Conservation (phyloP, 805 yeast genomes). For the Nakazawaea pomicola region DNA sequence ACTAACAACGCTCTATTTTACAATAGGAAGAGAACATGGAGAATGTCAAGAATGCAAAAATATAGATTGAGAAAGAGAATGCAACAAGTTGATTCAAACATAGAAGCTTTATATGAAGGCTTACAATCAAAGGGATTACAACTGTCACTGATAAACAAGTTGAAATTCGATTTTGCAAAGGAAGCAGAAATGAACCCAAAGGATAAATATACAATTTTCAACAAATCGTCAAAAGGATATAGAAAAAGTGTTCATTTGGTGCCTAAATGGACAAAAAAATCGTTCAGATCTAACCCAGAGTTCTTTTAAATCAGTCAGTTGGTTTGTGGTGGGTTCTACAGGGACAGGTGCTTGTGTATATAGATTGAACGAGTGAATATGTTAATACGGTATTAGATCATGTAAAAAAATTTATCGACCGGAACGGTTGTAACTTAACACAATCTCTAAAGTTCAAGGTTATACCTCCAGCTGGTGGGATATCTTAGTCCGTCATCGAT, state of each 20-base stretch:
- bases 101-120: slow-evolving; percentile 57
- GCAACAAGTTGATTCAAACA: slow-evolving; percentile 73
- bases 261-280: slow-evolving; percentile 87
- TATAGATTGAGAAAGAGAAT: slow-evolving; percentile 80
- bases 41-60: slow-evolving; percentile 77
- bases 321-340: no score
- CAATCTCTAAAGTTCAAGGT: no score
- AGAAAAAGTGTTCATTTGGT: slow-evolving; percentile 85
- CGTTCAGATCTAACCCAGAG: slow-evolving; percentile 76
- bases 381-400: no score
- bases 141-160: slow-evolving; percentile 28
- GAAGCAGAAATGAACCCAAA: slow-evolving; percentile 73
- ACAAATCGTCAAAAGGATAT: slow-evolving; percentile 67
- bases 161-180: slow-evolving; percentile 58
- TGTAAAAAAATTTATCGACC: no score
- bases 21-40: slow-evolving; percentile 65
- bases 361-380: background rate
- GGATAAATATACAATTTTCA: slow-evolving; percentile 87
- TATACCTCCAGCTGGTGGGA: no score
- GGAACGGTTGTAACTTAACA: no score
- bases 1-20: no score
- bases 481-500: no score
- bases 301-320: slow-evolving; percentile 58
- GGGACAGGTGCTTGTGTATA: slow-evolving; percentile 4
- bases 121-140: slow-evolving; percentile 29